Base-by-base conservation (phyloP, 2,329 filamentous ascomycete species). In the Alternaria atra region DNA sequence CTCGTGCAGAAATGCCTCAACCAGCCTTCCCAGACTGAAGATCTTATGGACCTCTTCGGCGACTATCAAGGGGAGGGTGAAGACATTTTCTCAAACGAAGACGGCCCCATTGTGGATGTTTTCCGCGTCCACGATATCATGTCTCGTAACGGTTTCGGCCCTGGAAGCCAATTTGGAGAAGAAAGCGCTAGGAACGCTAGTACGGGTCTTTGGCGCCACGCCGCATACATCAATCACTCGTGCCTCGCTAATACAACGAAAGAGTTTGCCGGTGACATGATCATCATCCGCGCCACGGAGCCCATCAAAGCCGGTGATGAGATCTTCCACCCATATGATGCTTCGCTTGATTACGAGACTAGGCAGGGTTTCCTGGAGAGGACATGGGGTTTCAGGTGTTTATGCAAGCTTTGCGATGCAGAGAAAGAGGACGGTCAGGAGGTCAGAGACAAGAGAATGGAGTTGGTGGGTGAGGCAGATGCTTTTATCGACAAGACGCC, bases 41-140 rank as follows among this genome's bases (percentile, higher is more conserved):
- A 67, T 13, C 70, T 81, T 0, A 73, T 81, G 62, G 67, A 75
- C 7, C 73, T 82, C 23, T 32, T 65, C 69, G 12, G 58, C 72
- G 46, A 68, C 32, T 48, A 80, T 81, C 44, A 73, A 59, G 13
- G 83, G 55, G 77, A 80, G 35, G 82, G 80, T 0, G 70, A 78
- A 4, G 81, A 69, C 0, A 30, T 76, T 1, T 70, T 72, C 8
- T 15, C 66, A 2, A 71, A 73, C 1, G 80, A 83, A 53, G 80
- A 76, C 2, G 66, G 51, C 2, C 77, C 81, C 0, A 65, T 85
- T 0, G 77, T 86, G 5, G 84, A 87, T 64, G 79, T 79, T 0
- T 86, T 86, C 58, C 78, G 84, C 17, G 72, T 85, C 2, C 76
- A 81, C 52, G 75, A 76, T 30, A 83, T 83, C 54, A 73, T 84